Conservation (phyloP, 192 early-diverging fungal species). For the Backusella circina region DNA sequence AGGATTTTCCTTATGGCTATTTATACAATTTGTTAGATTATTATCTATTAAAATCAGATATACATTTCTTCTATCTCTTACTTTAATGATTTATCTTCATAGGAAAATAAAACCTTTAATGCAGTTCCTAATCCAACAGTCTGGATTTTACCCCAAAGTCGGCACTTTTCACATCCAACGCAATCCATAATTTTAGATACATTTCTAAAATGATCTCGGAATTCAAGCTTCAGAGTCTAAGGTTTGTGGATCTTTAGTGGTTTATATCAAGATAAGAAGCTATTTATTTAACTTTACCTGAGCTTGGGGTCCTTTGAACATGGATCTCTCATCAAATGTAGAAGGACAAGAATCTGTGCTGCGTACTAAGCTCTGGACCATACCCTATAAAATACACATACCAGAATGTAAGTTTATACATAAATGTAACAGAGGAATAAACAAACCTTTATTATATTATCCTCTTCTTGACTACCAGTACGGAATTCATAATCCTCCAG, state of each 20-base stretch:
- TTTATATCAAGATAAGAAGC: neutral
- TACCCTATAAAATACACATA: constrained; percentile 26
- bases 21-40: neutral
- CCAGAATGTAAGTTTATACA: neutral
- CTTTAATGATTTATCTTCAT: constrained; percentile 55
- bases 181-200: constrained; percentile 99
- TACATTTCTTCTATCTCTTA: constrained; percentile 19
- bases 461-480: constrained; percentile 58
- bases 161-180: constrained; percentile 97
- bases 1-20: constrained; percentile 47
- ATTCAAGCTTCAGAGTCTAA: constrained; percentile 76
- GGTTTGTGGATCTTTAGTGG: neutral
- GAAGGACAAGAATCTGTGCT: constrained; percentile 61
- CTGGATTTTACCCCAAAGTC: constrained; percentile 98
- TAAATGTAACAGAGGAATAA: neutral
- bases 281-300: constrained; percentile 11
- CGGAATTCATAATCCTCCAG: constrained; percentile 73
- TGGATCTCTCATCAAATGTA: constrained; percentile 86
- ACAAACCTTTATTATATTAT: constrained; percentile 45
- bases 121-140: constrained; percentile 93
- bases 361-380: constrained; percentile 58
- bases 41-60: neutral
- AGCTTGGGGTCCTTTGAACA: constrained; percentile 74
- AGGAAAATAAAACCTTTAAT: constrained; percentile 93
- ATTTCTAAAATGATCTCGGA: constrained; percentile 92